Evolutionary conservation across 805 yeast genomes (phyloP).

Genomic region (Wickerhamiella dianesei): DNA sequence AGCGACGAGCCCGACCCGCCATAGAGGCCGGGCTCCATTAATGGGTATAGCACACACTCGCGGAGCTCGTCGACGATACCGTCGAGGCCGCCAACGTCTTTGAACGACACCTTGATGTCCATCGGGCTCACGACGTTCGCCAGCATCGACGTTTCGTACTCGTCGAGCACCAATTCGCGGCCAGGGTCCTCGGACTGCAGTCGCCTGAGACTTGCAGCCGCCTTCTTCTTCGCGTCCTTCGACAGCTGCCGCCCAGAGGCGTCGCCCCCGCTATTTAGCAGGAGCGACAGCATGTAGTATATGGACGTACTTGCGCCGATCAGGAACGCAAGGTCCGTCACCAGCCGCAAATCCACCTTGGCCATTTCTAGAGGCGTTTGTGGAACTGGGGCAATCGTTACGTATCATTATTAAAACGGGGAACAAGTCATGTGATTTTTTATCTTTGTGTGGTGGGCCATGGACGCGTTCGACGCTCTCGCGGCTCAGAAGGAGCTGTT

Average conservation of each 20-base stretch:
- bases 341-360: conserved; percentile 16
- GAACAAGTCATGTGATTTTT: too few species aligned
- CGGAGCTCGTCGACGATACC: conserved; percentile 67
- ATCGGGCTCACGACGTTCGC: conserved; percentile 71
- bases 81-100: conserved; percentile 83
- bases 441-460: too few species aligned
- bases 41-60: conserved; percentile 80
- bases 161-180: conserved; percentile 40
- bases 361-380: too few species aligned
- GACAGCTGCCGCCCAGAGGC: conserved; percentile 36
- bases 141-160: conserved; percentile 66
- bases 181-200: conserved; percentile 48
- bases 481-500: not conserved
- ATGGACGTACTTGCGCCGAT: conserved; percentile 57
- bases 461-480: too few species aligned
- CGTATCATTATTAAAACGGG: too few species aligned
- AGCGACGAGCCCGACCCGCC: conserved; percentile 35
- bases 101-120: conserved; percentile 63
- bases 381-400: too few species aligned
- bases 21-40: conserved; percentile 39
- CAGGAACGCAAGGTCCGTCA: conserved; percentile 36
- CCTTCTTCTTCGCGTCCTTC: conserved; percentile 48
- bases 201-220: conserved; percentile 41
- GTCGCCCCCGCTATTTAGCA: conserved; percentile 23
- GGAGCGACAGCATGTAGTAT: conserved; percentile 41